Base-by-base conservation (phyloP, 2,329 filamentous ascomycete genomes). In the Xylariaceae sp. region DNA sequence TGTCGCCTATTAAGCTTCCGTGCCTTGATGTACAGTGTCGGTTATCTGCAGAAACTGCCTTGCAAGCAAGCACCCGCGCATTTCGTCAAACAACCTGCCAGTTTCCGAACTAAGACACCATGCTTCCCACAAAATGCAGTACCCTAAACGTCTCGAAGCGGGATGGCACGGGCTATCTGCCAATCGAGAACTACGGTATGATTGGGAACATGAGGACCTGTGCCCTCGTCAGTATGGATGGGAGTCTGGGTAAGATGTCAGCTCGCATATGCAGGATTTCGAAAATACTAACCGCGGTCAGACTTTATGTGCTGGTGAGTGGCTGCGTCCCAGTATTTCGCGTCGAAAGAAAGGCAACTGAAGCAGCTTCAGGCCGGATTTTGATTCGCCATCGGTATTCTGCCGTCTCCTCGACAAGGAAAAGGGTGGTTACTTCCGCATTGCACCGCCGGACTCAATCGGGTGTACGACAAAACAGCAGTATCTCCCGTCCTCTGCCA, bases 151-250 rank as follows among this genome's bases (percentile, higher is more conserved):
- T 51, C 44, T 56, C 56, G 26, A 52, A 48, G 9, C 54, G 54
- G 44, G 53, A 59, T 33, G 38, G 34, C 44, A 44, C 53, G 15
- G 76, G 74, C 24, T 79, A 79, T 52, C 67, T 78, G 19, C 75
- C 76, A 35, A 85, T 88, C 50, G 85, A 89, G 57, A 79, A 89
- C 62, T 89, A 89, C 71, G 85, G 85, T 41, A 75, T 89, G 63
- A 87, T 89, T 53, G 85, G 85, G 18, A 88, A 89, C 56, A 87
- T 89, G 84, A 76, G 82, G 54, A 89, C 85, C 1, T 87, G 83
- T 66, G 84, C 85, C 12, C 67, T 88, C n/a, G 74, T 87, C 17
- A 84, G 82, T 50, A 85, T 85, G 57, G 80, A 85, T 55, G 85
- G 85, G 18, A 84, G 83, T 49, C 64, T 89, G 43, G 56, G 58